phyloP scores from a whole-genome alignment of 2,329 filamentous ascomycete species.

The Epichloe brachyelytri region DNA sequence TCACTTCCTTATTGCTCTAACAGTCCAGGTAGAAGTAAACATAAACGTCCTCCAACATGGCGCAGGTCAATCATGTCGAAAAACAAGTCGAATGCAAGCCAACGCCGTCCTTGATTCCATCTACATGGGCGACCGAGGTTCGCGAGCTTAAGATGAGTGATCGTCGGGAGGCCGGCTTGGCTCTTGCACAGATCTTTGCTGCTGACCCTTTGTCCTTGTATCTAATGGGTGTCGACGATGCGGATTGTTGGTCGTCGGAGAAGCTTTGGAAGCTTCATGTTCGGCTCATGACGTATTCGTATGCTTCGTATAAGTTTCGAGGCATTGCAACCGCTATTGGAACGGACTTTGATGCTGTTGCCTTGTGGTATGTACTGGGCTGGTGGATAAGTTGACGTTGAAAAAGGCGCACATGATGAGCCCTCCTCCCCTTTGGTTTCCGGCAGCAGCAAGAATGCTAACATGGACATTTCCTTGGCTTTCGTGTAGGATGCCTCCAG shows the following conservation, averaged over 20 bases:
- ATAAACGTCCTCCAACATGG: slow-evolving; percentile 7
- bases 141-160: slow-evolving; percentile 53
- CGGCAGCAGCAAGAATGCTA: background rate
- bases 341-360: slow-evolving; percentile 63
- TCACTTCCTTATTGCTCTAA: slow-evolving; percentile 2
- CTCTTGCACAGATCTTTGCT: slow-evolving; percentile 66
- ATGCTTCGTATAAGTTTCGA: slow-evolving; percentile 60
- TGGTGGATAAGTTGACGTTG: no score
- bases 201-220: slow-evolving; percentile 63
- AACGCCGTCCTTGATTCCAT: slow-evolving; percentile 36
- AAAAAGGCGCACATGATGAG: no score
- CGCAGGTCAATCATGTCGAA: slow-evolving; percentile 3
- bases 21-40: slow-evolving; percentile 6
- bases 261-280: slow-evolving; percentile 65
- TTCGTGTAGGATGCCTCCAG: slow-evolving; percentile 55
- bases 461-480: background rate
- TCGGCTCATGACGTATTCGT: slow-evolving; percentile 64
- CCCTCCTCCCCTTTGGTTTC: background rate
- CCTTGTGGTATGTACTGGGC: slow-evolving; percentile 48
- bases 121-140: slow-evolving; percentile 40
- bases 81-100: background rate
- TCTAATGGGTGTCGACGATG: slow-evolving; percentile 59
- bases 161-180: slow-evolving; percentile 56
- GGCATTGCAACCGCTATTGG: slow-evolving; percentile 65
- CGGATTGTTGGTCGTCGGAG: slow-evolving; percentile 47